Percentiles rank a stretch among this genome's conserved stretches.
Conservation (phyloP, 129 eudicot species). For the Chrysanthemum makinoi region DNA sequence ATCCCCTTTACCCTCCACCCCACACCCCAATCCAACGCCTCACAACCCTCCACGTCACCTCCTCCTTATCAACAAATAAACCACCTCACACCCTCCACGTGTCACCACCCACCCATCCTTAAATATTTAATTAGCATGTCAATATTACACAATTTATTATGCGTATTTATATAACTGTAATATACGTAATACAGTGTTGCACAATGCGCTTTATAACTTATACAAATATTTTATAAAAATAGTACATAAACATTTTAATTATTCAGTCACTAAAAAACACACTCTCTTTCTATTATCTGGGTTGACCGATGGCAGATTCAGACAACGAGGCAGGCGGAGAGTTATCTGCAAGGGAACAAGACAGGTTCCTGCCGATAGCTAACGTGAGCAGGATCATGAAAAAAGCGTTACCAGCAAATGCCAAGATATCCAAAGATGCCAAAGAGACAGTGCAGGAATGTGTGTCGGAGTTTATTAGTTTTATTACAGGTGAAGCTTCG, state of each 20-base stretch:
- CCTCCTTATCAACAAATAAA: conserved; percentile 38
- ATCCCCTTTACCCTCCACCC: conserved; percentile 4
- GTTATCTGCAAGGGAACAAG: conserved; percentile 52
- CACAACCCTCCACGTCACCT: conserved; percentile 24
- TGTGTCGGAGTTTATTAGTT: conserved; percentile 61
- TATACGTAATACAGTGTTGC: too few species aligned
- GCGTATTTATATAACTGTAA: too few species aligned
- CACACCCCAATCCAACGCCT: conserved; percentile 28
- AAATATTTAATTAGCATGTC: too few species aligned
- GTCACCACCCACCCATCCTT: conserved; percentile 19
- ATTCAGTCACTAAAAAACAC: neutral
- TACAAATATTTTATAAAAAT: too few species aligned
- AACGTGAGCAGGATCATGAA: conserved; percentile 69
- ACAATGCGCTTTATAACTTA: too few species aligned
- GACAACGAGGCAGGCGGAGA: conserved; percentile 52
- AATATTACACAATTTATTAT: too few species aligned
- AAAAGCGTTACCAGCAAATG: conserved; percentile 58
- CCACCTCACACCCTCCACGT: conserved; percentile 42
- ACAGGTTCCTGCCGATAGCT: conserved; percentile 54
- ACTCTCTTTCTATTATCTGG: neutral
- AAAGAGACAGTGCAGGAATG: conserved; percentile 63
- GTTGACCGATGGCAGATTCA: conserved; percentile 44
- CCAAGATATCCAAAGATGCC: conserved; percentile 57
- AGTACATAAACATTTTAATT: too few species aligned
- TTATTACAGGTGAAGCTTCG: conserved; percentile 56